Conservation (phyloP, 768 basidiomycete species). For the Lactarius pseudohatsudake region DNA sequence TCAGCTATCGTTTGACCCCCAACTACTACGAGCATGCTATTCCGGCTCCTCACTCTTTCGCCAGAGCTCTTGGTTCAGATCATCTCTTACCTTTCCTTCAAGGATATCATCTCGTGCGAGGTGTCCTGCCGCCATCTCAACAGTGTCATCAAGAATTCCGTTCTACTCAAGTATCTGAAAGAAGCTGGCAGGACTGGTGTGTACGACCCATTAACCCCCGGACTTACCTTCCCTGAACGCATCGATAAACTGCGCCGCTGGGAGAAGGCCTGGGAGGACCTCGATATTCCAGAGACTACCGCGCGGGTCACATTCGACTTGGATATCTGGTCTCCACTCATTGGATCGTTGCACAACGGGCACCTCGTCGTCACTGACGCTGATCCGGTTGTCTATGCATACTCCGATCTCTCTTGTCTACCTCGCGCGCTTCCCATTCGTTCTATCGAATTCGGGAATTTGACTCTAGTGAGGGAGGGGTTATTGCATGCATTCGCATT, state of each 20-base stretch:
- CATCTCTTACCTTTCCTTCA: conserved; percentile 24
- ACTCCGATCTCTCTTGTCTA: conserved; percentile 21
- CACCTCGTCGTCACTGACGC: conserved; percentile 22
- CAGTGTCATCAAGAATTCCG: conserved; percentile 25
- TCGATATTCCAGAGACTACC: conserved; percentile 21
- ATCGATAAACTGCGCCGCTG: conserved; percentile 21
- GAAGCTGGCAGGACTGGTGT: conserved; percentile 24
- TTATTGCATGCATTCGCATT: conserved; percentile 24
- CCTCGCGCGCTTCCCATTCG: conserved; percentile 12
- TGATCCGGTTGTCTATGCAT: conserved; percentile 22
- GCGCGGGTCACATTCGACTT: conserved; percentile 23
- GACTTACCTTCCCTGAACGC: conserved; percentile 23
- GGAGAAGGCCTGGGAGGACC: conserved; percentile 25
- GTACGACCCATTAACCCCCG: conserved; percentile 19
- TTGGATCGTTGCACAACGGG: conserved; percentile 23
- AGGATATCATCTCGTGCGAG: conserved; percentile 24
- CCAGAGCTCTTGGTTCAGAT: conserved; percentile 27
- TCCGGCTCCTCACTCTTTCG: conserved; percentile 18
- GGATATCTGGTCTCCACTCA: conserved; percentile 25
- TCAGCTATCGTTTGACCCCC: conserved; percentile 1
- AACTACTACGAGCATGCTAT: conserved; percentile 16
- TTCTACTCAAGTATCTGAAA: conserved; percentile 24
- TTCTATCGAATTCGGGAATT: conserved; percentile 18
- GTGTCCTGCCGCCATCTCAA: conserved; percentile 23
- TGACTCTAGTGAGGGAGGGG: conserved; percentile 19